Conservation (phyloP, 495 filamentous ascomycete species). For the Rusavskia elegans region DNA sequence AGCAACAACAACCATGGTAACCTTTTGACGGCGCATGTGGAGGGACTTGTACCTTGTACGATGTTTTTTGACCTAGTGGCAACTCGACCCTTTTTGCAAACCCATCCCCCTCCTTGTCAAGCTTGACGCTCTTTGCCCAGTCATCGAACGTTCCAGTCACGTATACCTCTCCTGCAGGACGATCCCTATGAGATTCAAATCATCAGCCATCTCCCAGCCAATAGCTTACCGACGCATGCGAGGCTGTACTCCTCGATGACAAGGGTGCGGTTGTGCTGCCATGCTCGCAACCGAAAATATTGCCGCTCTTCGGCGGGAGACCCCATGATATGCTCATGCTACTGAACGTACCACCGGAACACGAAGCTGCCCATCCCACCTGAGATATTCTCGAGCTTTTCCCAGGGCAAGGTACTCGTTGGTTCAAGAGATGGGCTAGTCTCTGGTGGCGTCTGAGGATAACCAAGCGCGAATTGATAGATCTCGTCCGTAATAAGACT, state of each 20-base stretch:
- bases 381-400: background rate
- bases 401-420: background rate
- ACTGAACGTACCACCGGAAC: slow-evolving; percentile 35
- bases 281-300: background rate
- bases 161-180: slow-evolving; percentile 68
- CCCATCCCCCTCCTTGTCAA: slow-evolving; percentile 52
- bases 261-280: background rate
- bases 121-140: slow-evolving; percentile 70
- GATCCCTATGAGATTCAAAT: slow-evolving; percentile 37
- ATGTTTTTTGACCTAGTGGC: slow-evolving; percentile 48
- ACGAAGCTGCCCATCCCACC: slow-evolving; percentile 34
- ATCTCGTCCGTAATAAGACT: slow-evolving; percentile 10
- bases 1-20: background rate
- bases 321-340: too few relatives aligned
- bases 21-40: background rate
- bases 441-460: slow-evolving; percentile 12
- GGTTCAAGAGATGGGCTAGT: slow-evolving; percentile 3
- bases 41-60: slow-evolving; percentile 51
- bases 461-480: slow-evolving; percentile 16
- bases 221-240: background rate
- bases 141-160: slow-evolving; percentile 94
- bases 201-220: slow-evolving; percentile 3
- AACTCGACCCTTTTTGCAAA: slow-evolving; percentile 70
- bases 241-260: too few relatives aligned
- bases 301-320: too few relatives aligned